Evolutionary conservation across 805 yeast species (phyloP), one percentile per base, ranked within the genome.

Genomic region (Allodekkera sacchari): DNA sequence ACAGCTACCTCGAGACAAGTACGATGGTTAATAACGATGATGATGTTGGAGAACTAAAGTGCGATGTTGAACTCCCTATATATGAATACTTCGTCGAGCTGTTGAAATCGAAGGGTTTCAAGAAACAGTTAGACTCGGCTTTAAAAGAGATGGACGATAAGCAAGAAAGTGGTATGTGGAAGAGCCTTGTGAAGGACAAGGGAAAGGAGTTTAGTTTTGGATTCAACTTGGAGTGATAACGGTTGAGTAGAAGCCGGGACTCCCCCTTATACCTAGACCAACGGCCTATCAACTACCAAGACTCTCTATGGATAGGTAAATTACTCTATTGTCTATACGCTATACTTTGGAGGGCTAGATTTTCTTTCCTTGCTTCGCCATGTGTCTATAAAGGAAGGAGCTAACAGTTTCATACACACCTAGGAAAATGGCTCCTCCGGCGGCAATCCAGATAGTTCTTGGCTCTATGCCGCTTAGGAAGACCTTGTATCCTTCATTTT

Each of bases 391-490:
- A 19, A 47, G 27, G n/a, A 41, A 16, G 3, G 49, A 30, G 29
- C 64, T 66, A 8, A 74, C 80, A 15, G 77, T 55, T 57, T 94
- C 99, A 51, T 92, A 92, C 34, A 84, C 83, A 4, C 99, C 99
- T 35, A 92, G 63, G 62, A 94, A 92, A 12, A 94, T 87, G 12
- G 97, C 96, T 18, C 99, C 99, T 14, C 99, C 99, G 4, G 94
- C 92, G 59, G 94, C 79, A 35, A 92, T 89, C 98, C 98, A 92
- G 74, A 83, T 66, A 0, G 96, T 88, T 53, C 99, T 69, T 4
- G 99, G 97, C 1, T 95, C 96, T 18, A 89, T 68, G 10, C 99
- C 99, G 30, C 71, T 71, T 51, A 74, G 71, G 43, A 92, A 85
- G 1, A 81, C 85, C 6, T 52, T 43, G 25, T 63, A 59, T 1